A percentile compares a stretch with the other conserved stretches of the same genome.
These are phyloP conservation scores for Naganishia albida DNA, from an alignment of 1,284 basidiomycete genomes.

Conservation along the genomic window DNA sequence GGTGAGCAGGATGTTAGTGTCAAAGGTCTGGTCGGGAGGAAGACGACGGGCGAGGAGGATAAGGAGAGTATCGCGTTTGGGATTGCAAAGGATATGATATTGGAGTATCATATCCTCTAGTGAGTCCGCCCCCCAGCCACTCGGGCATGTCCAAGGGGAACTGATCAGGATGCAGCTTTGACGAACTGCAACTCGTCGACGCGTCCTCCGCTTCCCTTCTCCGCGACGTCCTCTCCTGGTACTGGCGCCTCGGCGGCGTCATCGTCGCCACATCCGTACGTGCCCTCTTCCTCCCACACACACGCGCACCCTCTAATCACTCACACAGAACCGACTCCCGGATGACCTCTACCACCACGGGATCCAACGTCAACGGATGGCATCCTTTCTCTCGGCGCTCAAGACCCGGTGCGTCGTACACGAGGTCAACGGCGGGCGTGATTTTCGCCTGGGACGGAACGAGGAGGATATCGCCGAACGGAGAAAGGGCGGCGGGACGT, in stretches of 20 bases:
- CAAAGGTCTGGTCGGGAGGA: conserved; percentile 30
- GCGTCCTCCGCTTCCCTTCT: conserved; percentile 67
- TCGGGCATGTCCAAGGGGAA: no score
- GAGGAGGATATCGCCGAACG: conserved; percentile 46
- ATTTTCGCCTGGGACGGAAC: conserved; percentile 51
- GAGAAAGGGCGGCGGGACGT: conserved; percentile 41
- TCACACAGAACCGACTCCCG: conserved; percentile 60
- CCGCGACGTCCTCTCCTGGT: conserved; percentile 71
- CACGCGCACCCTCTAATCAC: conserved; percentile 32
- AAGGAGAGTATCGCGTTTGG: conserved; percentile 53
- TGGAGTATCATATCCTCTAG: conserved; percentile 55
- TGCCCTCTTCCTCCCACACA: conserved; percentile 41
- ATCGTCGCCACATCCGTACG: conserved; percentile 59
- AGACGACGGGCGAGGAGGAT: conserved; percentile 39
- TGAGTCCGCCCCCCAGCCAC: conserved; percentile 41
- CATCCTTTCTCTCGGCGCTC: conserved; percentile 66
- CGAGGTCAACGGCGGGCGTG: conserved; percentile 58
- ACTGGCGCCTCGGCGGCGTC: conserved; percentile 72
- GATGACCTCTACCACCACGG: conserved; percentile 71
- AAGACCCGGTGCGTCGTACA: conserved; percentile 65
- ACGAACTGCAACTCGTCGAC: conserved; percentile 72
- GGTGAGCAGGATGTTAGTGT: conserved; percentile 37
- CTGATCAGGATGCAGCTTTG: no score
- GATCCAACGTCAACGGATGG: conserved; percentile 65
- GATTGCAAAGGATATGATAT: conserved; percentile 53